Evolutionary conservation across 2,329 filamentous ascomycete species (phyloP).

Genomic region (Lomentospora prolificans): DNA sequence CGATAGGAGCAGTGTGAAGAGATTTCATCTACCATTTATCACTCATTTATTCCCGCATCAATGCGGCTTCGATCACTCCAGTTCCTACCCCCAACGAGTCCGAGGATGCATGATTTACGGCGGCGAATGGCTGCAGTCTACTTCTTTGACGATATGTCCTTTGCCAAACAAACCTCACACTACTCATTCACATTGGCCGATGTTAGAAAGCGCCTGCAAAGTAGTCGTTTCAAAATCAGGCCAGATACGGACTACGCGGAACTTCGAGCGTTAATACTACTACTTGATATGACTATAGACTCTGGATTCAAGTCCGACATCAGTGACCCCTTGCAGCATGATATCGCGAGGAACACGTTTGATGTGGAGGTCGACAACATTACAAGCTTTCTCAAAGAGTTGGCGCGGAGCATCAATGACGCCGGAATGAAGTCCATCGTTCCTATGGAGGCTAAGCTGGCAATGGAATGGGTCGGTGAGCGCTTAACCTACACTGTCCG

Average conservation of each 20-base stretch:
- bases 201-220: conserved; percentile 35
- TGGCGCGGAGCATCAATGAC: conserved; percentile 58
- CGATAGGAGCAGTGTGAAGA: neutral
- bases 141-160: conserved; percentile 41
- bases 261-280: conserved; percentile 52
- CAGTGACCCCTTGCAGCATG: conserved; percentile 17
- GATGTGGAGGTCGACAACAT: conserved; percentile 63
- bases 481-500: conserved; percentile 63
- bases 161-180: conserved; percentile 31
- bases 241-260: conserved; percentile 54
- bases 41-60: conserved; percentile 33
- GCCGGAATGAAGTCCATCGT: conserved; percentile 62
- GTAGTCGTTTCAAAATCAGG: conserved; percentile 35
- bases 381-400: conserved; percentile 44
- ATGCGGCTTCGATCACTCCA: conserved; percentile 49
- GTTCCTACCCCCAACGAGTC: conserved; percentile 44
- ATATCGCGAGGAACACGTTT: conserved; percentile 37
- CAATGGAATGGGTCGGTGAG: conserved; percentile 64
- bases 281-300: conserved; percentile 69
- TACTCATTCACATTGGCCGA: conserved; percentile 29
- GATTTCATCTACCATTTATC: conserved; percentile 23
- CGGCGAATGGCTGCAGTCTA: conserved; percentile 56
- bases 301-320: conserved; percentile 34
- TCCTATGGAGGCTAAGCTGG: conserved; percentile 67
- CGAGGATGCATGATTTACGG: conserved; percentile 48